These are phyloP conservation scores for Syncephalastrum racemosum DNA, from an alignment of 371 early-diverging fungal species.

Conservation along the genomic window DNA sequence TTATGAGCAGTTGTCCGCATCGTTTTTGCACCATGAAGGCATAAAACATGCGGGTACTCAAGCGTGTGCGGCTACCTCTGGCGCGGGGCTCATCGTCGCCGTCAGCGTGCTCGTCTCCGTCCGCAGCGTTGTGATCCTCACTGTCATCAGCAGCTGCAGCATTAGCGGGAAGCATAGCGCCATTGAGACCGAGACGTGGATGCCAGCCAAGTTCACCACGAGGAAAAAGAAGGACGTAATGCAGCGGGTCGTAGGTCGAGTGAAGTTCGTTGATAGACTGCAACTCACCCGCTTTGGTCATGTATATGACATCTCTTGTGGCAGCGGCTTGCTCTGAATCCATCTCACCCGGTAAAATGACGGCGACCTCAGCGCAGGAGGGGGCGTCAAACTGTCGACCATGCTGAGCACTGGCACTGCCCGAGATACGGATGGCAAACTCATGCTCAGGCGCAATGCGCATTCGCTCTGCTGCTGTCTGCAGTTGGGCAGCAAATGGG, in stretches of 20 bases:
- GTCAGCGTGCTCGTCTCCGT: too few species aligned
- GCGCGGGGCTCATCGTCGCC: too few species aligned
- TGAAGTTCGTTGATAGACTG: conserved; percentile 3
- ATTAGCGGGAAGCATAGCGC: too few species aligned
- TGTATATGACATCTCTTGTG: conserved; percentile 6
- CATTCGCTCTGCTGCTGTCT: conserved; percentile 4
- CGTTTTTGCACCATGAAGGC: too few species aligned
- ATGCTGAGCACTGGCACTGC: neutral
- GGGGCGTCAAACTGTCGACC: conserved; percentile 5
- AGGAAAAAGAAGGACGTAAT: conserved; percentile 7
- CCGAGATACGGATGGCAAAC: conserved; percentile 2
- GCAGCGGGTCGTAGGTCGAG: conserved; percentile 3
- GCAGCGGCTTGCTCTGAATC: too few species aligned
- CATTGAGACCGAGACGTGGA: neutral
- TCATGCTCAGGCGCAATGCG: neutral
- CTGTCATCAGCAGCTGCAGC: too few species aligned
- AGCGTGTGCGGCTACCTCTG: too few species aligned
- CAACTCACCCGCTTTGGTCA: neutral
- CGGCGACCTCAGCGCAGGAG: conserved; percentile 4
- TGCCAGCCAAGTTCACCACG: conserved; percentile 3
- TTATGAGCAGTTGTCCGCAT: too few species aligned
- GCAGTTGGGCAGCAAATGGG: neutral
- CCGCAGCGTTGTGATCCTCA: too few species aligned
- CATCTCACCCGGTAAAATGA: too few species aligned
- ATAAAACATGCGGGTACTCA: too few species aligned